Evolutionary conservation across 345 rosid species (phyloP), one percentile per base, ranked within the genome.

Genomic region (Iberis pinnata): DNA sequence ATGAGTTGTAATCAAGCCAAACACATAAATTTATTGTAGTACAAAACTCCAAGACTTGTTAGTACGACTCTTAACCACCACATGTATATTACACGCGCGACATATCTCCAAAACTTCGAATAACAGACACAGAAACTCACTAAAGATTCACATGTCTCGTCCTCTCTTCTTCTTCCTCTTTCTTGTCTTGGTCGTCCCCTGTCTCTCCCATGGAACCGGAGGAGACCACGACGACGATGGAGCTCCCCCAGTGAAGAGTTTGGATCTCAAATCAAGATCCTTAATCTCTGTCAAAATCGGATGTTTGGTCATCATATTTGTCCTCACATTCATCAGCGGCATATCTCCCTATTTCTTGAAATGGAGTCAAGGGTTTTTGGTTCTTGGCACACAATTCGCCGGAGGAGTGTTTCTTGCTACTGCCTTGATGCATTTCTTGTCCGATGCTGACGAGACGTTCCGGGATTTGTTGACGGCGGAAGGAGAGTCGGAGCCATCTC

Each of bases 331-430:
- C 15, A 27, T 75, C 4, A 84, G 78, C 10, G 90, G 97, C 3
- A 73, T 86, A 41, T 84, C 95, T 1, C 94, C 83, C 0, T 89
- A 86, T 47, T 86, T 83, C 53, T 63, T 89, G 47, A 80, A 76
- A 45, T 79, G 97, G 97, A 86, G 80, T 44, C 78, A 83, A 67
- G 89, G 79, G 35, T 80, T 83, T 48, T 47, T 84, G 66, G 80
- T 86, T 24, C 13, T 83, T 37, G 94, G 97, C 22, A 89, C 95
- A 9, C 90, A 83, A 61, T 79, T 86, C 58, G 88, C 94, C 6
- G 80, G 90, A 2, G 94, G 95, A 5, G 94, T 86, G 57, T 89
- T 89, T 43, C 66, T 86, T n/a, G 95, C 80, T 25, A 86, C 97
- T 7, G 89, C 81, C 29, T 14, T 80, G 80, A 86, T 89, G 94